Evolutionary conservation across 805 yeast species (phyloP).

Genomic region (Saturnispora quitensis): DNA sequence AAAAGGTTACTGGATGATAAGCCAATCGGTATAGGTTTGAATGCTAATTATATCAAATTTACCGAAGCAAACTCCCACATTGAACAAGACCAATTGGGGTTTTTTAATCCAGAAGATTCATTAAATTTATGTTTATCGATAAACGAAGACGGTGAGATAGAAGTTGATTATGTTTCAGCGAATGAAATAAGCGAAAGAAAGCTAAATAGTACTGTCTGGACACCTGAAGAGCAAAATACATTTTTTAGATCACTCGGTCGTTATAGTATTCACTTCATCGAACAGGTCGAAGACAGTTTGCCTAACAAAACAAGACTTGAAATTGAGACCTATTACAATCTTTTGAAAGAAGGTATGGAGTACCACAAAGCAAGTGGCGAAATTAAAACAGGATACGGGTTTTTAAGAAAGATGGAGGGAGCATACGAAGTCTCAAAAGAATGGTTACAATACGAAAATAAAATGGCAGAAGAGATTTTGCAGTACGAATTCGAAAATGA

Average conservation of each 20-base stretch:
- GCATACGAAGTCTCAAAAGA: constrained; percentile 5
- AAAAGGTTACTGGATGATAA: background rate
- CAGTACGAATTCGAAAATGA: background rate
- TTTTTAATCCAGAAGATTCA: constrained; percentile 1
- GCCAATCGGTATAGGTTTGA: background rate
- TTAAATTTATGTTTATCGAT: background rate
- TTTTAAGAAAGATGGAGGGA: constrained; percentile 11
- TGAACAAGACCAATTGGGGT: background rate
- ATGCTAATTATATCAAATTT: constrained; percentile 6
- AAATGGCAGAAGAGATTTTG: background rate
- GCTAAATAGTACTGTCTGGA: constrained; percentile 29
- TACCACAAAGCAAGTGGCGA: constrained; percentile 11
- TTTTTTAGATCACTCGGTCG: constrained; percentile 44
- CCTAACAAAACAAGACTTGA: constrained; percentile 38
- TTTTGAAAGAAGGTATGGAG: constrained; percentile 21
- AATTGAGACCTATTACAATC: constrained; percentile 33
- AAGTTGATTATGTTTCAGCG: constrained; percentile 22
- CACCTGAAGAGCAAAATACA: constrained; percentile 36
- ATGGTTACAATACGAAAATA: constrained; percentile 1
- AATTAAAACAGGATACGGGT: constrained; percentile 19
- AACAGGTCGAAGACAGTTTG: constrained; percentile 30
- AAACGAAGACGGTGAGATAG: constrained; percentile 10
- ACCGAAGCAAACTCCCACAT: constrained; percentile 2
- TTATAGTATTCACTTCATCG: constrained; percentile 39
- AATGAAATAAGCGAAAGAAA: background rate